These are phyloP conservation scores for Naumovozyma dairenensis DNA, from an alignment of 805 yeast genomes.

Conservation along the genomic window DNA sequence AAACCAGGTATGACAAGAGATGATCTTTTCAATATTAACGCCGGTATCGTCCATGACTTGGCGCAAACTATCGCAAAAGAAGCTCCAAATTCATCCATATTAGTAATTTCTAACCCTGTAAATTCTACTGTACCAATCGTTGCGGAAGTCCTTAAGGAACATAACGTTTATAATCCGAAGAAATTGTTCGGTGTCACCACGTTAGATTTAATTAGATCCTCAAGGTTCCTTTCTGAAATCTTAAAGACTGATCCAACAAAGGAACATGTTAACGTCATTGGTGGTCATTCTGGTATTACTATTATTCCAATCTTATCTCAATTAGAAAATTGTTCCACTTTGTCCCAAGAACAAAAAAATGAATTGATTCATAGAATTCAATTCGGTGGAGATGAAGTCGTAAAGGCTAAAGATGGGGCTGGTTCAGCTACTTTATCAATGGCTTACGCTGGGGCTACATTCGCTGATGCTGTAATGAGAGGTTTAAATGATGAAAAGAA, in stretches of 20 bases:
- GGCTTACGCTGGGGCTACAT: constrained; percentile 86
- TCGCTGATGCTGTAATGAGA: constrained; percentile 53
- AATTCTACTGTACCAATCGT: constrained; percentile 96
- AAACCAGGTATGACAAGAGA: constrained; percentile 99
- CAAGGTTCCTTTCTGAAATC: constrained; percentile 61
- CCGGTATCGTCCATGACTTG: constrained; percentile 87
- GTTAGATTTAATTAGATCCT: constrained; percentile 81
- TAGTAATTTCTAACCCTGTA: constrained; percentile 88
- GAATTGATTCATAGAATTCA: constrained; percentile 77
- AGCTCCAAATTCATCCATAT: constrained; percentile 76
- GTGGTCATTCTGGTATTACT: constrained; percentile 96
- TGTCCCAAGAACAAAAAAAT: constrained; percentile 48
- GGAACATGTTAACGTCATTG: constrained; percentile 80
- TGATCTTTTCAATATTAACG: constrained; percentile 92
- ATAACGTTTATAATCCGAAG: constrained; percentile 85
- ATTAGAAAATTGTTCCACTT: constrained; percentile 52
- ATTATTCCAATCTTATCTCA: constrained; percentile 89
- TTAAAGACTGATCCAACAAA: constrained; percentile 53
- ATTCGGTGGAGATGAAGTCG: constrained; percentile 95
- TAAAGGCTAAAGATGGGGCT: constrained; percentile 86
- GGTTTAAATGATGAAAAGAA: constrained; percentile 58
- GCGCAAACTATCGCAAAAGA: constrained; percentile 75
- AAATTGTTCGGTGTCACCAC: constrained; percentile 95
- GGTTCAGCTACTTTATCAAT: constrained; percentile 89
- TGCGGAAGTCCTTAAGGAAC: constrained; percentile 78